Base-by-base conservation (phyloP, 371 early-diverging fungal genomes). In the Agmasoma carcini region DNA sequence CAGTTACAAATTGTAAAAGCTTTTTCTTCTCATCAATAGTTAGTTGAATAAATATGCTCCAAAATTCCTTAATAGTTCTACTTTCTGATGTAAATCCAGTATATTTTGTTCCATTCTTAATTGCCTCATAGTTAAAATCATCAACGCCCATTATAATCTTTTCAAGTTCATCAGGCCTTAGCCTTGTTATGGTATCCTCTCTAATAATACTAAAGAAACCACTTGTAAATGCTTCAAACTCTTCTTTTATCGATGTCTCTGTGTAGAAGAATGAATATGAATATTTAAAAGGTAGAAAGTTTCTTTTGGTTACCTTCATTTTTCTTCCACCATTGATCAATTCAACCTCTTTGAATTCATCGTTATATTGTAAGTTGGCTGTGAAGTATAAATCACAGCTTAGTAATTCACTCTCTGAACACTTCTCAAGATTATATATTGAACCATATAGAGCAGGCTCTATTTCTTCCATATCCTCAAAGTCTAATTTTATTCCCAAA, bases 1-100 rank as follows among this genome's bases (percentile, higher is more conserved):
- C 92, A 4, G 98, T 94, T 0, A 87, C 87, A 80, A 97, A 97
- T 53, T 84, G 84, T 9, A 97, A 71, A 12, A 97, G 76, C 64
- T 86, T 86, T 77, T 88, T 88, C 31, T 64, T 61, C 58, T 85
- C 83, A 48, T 83, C 84, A 30, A 80, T 77, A 1, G 78, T 69
- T 64, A 88, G 83, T 2, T 70, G 79, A 61, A 85, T 83, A 15
- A 90, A 87, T 53, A 88, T 84, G 37, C 80, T 78, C 98, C 98
- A 97, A 73, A 97, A 93, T 68, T 80, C 58, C 47, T 63, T 26
- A 7, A 71, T 52, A 38, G 78, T 70, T 20, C 44, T 3, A 86
- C 84, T 14, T 82, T 80, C 12, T 74, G 76, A 61, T 84, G 85
- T 44, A 59, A 66, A 57, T 23, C 74, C 78, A 66, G 52, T 78